Base-by-base conservation (phyloP, 176 grass and related monocot genomes). In the Secale cereale region DNA sequence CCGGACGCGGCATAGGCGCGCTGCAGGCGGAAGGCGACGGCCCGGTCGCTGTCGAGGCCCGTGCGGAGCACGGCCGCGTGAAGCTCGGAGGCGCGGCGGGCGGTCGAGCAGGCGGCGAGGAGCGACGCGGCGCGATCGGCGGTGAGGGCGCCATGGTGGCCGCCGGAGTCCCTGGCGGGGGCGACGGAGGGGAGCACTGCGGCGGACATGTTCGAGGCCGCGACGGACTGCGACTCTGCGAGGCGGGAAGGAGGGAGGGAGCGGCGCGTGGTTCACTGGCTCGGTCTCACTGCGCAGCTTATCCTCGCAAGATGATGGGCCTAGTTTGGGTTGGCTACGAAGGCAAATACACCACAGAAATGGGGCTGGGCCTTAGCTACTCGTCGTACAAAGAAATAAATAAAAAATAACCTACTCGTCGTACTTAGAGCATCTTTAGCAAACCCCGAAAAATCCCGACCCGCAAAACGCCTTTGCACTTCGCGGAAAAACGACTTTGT, bases 21-120 rank as follows among this genome's bases (percentile, higher is more conserved):
- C 83, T 97, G 94, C 48, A 97, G 92, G 37, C 88, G 87, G 86
- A 97, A 97, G 74, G 54, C 91, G 11, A 97, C 88, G 43, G 91
- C 59, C 4, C 68, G 79, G 84, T 92, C 85, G 50, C 64, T 74
- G 80, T 92, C 87, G 20, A 92, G 67, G 20, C 82, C 69, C 29
- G 81, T 54, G n/a, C 92, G 92, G 37, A 97, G 8, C 11, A 88
- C 86, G 33, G 88, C 90, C 23, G 88, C 94, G 77, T 97, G 94
- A 54, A 97, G 84, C 83, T 97, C 88, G 23, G 85, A 78, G 29
- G 91, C 56, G 68, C 74, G 90, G 48, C 81, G 90, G 7, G 78
- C 27, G 25, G 86, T 85, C 28, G 85, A 43, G 83, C 88, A 92
- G 35, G 76, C 88, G 6, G 78, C n/a, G 39, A 97, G 90, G 10